Percentiles rank a stretch among this genome's conserved stretches.
These are phyloP conservation scores for Aspergillus latus DNA, from an alignment of 2,329 filamentous ascomycete genomes.

Conservation along the genomic window DNA sequence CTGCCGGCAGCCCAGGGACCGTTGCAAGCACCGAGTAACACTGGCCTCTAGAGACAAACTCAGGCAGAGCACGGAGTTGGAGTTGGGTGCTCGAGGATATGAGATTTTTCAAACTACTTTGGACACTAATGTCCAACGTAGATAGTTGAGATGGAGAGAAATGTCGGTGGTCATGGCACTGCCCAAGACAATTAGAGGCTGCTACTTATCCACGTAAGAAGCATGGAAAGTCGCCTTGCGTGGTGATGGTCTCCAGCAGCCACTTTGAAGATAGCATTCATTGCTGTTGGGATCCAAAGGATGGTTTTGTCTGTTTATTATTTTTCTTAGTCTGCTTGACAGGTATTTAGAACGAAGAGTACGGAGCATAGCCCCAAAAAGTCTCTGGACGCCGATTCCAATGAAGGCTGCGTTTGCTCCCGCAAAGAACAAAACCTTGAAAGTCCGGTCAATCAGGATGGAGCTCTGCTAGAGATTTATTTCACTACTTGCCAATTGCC, in stretches of 20 bases:
- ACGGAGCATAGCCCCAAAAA: background rate
- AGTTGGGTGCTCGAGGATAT: background rate
- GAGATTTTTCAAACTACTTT: background rate
- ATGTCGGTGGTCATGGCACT: background rate
- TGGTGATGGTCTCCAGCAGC: constrained; percentile 7
- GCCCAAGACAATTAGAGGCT: background rate
- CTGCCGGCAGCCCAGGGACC: background rate
- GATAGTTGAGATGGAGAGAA: background rate
- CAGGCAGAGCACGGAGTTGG: too few relatives aligned
- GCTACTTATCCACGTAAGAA: constrained; percentile 12
- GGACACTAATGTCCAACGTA: background rate
- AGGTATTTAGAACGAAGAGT: background rate
- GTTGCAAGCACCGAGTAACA: background rate
- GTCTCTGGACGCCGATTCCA: constrained; percentile 5
- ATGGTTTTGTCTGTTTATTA: background rate
- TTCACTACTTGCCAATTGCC: background rate
- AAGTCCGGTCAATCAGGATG: constrained; percentile 4
- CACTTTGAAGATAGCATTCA: background rate
- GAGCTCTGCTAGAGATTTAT: constrained; percentile 3
- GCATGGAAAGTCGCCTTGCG: constrained; percentile 12
- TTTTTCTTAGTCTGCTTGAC: background rate
- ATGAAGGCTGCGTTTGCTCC: constrained; percentile 8
- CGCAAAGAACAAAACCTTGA: background rate
- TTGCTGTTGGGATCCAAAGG: background rate
- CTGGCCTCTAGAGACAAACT: background rate